phyloP scores from a whole-genome alignment of 164 flowering plant genomes.

The grape (Vitis vinifera) region DNA sequence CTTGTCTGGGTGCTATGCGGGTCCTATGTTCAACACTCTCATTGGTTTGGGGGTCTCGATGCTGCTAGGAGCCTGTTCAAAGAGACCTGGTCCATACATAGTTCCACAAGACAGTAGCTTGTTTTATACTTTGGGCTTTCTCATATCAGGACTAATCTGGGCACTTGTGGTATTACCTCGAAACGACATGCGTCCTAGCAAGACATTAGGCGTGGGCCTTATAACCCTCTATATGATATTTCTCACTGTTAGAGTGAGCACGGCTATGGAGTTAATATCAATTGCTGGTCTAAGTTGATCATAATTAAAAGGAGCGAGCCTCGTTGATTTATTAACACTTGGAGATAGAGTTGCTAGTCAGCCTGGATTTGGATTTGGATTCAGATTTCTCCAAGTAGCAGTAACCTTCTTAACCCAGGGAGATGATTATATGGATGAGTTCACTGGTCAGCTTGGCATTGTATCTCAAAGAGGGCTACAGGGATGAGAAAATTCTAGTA shows the following conservation, averaged over 20 bases:
- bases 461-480: no score
- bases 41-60: conserved; percentile 82
- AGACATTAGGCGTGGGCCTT: conserved; percentile 68
- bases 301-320: no score
- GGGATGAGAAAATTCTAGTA: no score
- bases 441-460: no score
- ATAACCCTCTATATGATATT: conserved; percentile 63
- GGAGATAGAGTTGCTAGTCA: no score
- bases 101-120: conserved; percentile 68
- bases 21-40: conserved; percentile 93
- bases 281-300: conserved; percentile 30
- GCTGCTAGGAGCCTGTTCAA: conserved; percentile 74
- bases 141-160: conserved; percentile 71
- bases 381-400: no score
- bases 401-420: no score
- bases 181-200: conserved; percentile 77
- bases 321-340: no score
- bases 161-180: conserved; percentile 65
- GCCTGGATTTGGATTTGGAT: no score
- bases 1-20: conserved; percentile 93
- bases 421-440: no score
- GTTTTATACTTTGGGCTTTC: conserved; percentile 71
- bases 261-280: conserved; percentile 50
- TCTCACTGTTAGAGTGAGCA: conserved; percentile 54
- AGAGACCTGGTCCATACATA: conserved; percentile 49